Evolutionary conservation across 2,329 filamentous ascomycete genomes (phyloP), one percentile per base, ranked within the genome.

Genomic region (Sporothrix mexicana): DNA sequence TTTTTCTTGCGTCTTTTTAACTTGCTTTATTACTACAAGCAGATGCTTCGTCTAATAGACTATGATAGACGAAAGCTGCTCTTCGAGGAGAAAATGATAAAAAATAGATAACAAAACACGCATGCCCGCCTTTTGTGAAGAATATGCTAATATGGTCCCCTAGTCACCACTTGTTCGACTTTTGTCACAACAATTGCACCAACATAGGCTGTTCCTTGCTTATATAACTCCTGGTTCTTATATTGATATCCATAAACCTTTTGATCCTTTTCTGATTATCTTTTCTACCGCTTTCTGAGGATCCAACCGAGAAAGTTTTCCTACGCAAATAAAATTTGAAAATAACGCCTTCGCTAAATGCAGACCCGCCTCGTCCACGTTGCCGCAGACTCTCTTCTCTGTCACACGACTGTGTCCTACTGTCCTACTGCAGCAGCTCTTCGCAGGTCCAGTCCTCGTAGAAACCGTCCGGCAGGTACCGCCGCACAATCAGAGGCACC

Each of bases 401-500:
- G 2, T 2, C 2, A 36, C 3, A 36, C 30, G 49, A 13, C 15
- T 43, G 3, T 17, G 9, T 25, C 23, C 41, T 4, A 13, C 20
- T 3, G 10, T 2, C 20, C 53, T 75, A 90, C 81, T 89, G 88
- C 72, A 97, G 88, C 76, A 98, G 87, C 83, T 99, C 96, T 84
- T 98, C 96, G 84, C 95, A 98, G 49, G 95, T 97, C 96, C 96
- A 99, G 82, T 99, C 96, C 87, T 99, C 96, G 83, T 98, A 98
- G 85, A 90, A 97, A 85, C 96, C 96, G 84, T 99, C 96, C 25
- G 96, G 96, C 80, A 99, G 88, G 84, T 98, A 99, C 80, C 96
- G 90, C 81, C 96, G 90, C 76, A 99, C 93, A 73, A 99, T 96
- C 74, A 99, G 84, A 30, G 96, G 96, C 72, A 99, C 97, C 88